These are phyloP conservation scores for Neodidymelliopsis sp. DNA, from an alignment of 2,329 filamentous ascomycete genomes.

Conservation along the genomic window DNA sequence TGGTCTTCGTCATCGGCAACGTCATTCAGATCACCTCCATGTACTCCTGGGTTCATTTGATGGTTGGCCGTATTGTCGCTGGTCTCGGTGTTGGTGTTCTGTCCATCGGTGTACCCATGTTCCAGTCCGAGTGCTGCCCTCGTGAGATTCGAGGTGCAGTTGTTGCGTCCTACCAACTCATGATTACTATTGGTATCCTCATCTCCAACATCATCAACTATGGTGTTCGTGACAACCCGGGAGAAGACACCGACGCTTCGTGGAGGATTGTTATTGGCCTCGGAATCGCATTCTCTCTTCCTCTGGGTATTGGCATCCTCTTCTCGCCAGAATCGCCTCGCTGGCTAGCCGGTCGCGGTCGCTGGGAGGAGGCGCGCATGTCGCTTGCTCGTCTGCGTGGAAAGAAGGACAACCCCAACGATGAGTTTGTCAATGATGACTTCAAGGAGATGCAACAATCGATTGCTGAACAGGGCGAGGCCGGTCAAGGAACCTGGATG, in stretches of 20 bases:
- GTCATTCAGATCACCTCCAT: conserved; percentile 54
- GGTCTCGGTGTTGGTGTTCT: conserved; percentile 55
- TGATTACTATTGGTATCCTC: conserved; percentile 54
- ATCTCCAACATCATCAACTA: conserved; percentile 43
- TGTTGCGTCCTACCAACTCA: conserved; percentile 59
- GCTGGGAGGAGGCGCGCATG: conserved; percentile 59
- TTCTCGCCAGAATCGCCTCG: conserved; percentile 41
- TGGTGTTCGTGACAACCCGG: conserved; percentile 53
- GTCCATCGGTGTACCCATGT: conserved; percentile 69
- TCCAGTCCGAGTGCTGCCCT: conserved; percentile 70
- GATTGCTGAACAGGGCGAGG: conserved; percentile 37
- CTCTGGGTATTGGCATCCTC: conserved; percentile 40
- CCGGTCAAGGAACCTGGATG: conserved; percentile 38
- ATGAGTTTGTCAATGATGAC: conserved; percentile 60
- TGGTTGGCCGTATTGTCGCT: conserved; percentile 55
- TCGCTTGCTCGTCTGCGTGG: conserved; percentile 63
- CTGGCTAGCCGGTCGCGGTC: conserved; percentile 58
- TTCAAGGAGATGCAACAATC: conserved; percentile 52
- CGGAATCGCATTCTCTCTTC: conserved; percentile 42
- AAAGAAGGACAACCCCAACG: conserved; percentile 56
- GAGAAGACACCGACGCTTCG: conserved; percentile 47
- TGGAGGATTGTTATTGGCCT: conserved; percentile 46
- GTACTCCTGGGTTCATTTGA: conserved; percentile 55
- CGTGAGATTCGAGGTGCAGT: conserved; percentile 69
- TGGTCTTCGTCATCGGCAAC: conserved; percentile 53